phyloP scores from a whole-genome alignment of 2,329 filamentous ascomycete genomes.

The Colletotrichum sojae region DNA sequence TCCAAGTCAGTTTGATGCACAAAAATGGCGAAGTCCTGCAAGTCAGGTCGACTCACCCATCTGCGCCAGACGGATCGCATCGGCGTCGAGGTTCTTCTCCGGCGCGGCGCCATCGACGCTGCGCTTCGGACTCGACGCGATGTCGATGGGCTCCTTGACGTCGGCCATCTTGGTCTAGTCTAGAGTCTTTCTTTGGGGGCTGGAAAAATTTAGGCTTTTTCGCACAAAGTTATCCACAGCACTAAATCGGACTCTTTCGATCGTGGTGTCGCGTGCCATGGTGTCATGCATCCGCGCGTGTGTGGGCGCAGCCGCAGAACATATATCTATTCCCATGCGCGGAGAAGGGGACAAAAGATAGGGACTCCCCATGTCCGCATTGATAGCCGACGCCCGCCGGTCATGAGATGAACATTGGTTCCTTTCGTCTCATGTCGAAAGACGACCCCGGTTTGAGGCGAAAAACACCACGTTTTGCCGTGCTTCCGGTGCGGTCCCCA shows the following conservation, averaged over 20 bases:
- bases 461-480: constrained; percentile 26
- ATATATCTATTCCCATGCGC: constrained; percentile 19
- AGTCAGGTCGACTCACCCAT: constrained; percentile 51
- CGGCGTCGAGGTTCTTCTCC: constrained; percentile 47
- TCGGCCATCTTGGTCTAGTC: constrained; percentile 20
- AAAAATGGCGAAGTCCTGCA: not conserved
- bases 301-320: constrained; percentile 19
- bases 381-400: constrained; percentile 22
- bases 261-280: constrained; percentile 17
- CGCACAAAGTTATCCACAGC: not conserved
- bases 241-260: not conserved
- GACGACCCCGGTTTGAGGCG: constrained; percentile 18
- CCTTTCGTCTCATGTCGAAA: not conserved
- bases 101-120: constrained; percentile 26
- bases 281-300: not conserved
- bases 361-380: constrained; percentile 25
- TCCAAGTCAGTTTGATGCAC: not conserved
- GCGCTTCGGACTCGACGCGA: constrained; percentile 30
- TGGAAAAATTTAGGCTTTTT: not conserved
- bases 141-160: constrained; percentile 19
- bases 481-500: not conserved
- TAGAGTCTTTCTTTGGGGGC: not conserved
- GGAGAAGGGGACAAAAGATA: not conserved
- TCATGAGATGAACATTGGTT: constrained; percentile 25
- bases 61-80: constrained; percentile 59